phyloP scores from a whole-genome alignment of 441 rosid genomes.

The Pelargonium myrrhifolium region DNA sequence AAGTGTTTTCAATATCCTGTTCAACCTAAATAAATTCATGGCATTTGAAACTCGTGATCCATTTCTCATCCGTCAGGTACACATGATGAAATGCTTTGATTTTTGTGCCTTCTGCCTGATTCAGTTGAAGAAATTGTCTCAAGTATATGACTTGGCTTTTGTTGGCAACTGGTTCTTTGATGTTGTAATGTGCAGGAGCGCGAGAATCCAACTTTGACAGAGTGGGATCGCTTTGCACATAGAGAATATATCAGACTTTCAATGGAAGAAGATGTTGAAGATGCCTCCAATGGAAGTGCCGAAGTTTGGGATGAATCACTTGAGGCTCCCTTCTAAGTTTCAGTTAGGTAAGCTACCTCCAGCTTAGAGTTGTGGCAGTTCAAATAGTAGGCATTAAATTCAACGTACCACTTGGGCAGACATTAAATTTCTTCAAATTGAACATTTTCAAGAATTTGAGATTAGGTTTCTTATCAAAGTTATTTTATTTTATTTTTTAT shows the following conservation, averaged over 20 bases:
- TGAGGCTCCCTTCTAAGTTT: slow-evolving; percentile 44
- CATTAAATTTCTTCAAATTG: background rate
- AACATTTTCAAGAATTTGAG: background rate
- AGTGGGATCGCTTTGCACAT: slow-evolving; percentile 54
- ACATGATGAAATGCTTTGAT: slow-evolving; percentile 16
- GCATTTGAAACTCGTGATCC: slow-evolving; percentile 60
- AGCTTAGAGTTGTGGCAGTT: background rate
- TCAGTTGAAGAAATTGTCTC: background rate
- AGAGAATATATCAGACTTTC: slow-evolving; percentile 56
- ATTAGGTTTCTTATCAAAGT: background rate
- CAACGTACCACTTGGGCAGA: background rate
- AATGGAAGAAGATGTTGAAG: slow-evolving; percentile 59
- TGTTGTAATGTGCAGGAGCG: slow-evolving; percentile 29
- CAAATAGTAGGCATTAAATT: background rate
- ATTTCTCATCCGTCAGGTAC: slow-evolving; percentile 52
- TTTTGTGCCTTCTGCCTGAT: slow-evolving; percentile 3
- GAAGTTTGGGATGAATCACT: slow-evolving; percentile 66
- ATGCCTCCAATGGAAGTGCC: slow-evolving; percentile 56
- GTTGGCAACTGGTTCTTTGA: background rate
- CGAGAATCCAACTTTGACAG: slow-evolving; percentile 47
- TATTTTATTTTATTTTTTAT: background rate
- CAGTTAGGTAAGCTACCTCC: slow-evolving; percentile 23
- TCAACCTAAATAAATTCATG: slow-evolving; percentile 54
- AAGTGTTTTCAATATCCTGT: slow-evolving; percentile 55
- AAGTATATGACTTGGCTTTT: background rate